Evolutionary conservation across 208 protist genomes (phyloP).

Genomic region (Entamoeba dispar): DNA sequence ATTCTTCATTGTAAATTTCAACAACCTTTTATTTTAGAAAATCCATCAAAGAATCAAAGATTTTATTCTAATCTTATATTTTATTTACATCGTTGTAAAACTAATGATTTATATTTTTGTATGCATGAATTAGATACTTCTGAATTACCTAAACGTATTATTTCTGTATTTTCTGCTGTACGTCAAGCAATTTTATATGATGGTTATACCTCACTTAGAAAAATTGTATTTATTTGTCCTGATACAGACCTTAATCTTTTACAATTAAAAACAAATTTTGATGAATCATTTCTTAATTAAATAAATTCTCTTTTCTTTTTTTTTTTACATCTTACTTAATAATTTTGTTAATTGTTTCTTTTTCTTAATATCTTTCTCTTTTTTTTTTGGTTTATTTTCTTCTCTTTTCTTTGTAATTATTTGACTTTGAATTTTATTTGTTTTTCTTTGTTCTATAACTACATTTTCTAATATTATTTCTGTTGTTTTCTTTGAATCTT

Average conservation of each 20-base stretch:
- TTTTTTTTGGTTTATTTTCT: too few species aligned
- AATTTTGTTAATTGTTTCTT: too few species aligned
- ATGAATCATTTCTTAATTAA: not conserved
- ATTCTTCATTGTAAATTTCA: not conserved
- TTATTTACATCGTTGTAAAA: not conserved
- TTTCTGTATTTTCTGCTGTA: not conserved
- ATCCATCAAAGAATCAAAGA: not conserved
- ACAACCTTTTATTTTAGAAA: not conserved
- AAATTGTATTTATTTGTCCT: not conserved
- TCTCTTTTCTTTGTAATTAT: too few species aligned
- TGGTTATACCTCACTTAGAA: not conserved
- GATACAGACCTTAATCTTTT: not conserved
- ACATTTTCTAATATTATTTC: too few species aligned
- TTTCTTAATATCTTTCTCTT: too few species aligned
- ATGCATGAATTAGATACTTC: not conserved
- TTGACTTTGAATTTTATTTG: too few species aligned
- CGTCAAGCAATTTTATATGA: not conserved
- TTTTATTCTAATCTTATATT: not conserved
- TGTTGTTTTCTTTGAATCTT: too few species aligned
- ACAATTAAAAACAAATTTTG: not conserved
- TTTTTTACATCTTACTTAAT: too few species aligned
- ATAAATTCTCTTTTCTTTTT: not conserved
- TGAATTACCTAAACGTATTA: not conserved
- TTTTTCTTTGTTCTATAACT: too few species aligned
- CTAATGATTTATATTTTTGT: not conserved